Percentiles rank a stretch among this genome's conserved stretches.
Evolutionary conservation across 1,284 basidiomycete species (phyloP).

Genomic region (Erythrobasidium hasegawianum): DNA sequence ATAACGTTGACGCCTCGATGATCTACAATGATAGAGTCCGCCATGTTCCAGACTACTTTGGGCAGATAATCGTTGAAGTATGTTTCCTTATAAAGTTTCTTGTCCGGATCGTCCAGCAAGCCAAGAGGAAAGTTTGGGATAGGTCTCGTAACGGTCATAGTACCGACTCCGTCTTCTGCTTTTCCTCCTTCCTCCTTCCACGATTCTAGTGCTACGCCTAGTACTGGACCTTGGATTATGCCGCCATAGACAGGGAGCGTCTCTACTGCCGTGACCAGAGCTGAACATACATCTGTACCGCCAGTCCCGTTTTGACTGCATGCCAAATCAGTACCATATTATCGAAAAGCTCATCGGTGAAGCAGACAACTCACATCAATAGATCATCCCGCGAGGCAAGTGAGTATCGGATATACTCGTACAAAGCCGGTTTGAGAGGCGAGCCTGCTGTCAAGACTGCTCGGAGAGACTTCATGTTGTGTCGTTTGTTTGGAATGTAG

Average conservation of each 20-base stretch:
- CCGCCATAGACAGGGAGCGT: constrained; percentile 73
- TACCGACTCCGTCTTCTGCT: constrained; percentile 51
- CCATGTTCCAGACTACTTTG: constrained; percentile 62
- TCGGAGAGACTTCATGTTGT: constrained; percentile 59
- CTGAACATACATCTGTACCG: constrained; percentile 44
- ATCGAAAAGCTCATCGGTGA: too few species aligned
- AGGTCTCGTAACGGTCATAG: constrained; percentile 66
- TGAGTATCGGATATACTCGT: constrained; percentile 62
- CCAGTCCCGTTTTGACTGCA: constrained; percentile 79
- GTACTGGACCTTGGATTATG: constrained; percentile 77
- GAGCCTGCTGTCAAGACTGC: constrained; percentile 82
- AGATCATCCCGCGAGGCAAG: too few species aligned
- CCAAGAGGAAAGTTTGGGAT: constrained; percentile 82
- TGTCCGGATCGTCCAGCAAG: constrained; percentile 66
- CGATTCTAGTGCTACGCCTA: constrained; percentile 59
- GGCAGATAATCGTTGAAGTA: constrained; percentile 65
- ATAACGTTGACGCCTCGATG: constrained; percentile 14
- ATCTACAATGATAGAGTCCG: constrained; percentile 49
- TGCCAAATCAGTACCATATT: too few species aligned
- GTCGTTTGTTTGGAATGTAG: constrained; percentile 59
- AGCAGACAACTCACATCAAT: too few species aligned
- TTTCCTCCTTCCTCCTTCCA: constrained; percentile 55
- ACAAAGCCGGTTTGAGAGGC: constrained; percentile 68
- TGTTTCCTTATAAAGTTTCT: constrained; percentile 63
- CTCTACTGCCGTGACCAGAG: constrained; percentile 12